These are phyloP conservation scores for Ilyonectria destructans DNA, from an alignment of 2,329 filamentous ascomycete genomes.

Conservation along the genomic window DNA sequence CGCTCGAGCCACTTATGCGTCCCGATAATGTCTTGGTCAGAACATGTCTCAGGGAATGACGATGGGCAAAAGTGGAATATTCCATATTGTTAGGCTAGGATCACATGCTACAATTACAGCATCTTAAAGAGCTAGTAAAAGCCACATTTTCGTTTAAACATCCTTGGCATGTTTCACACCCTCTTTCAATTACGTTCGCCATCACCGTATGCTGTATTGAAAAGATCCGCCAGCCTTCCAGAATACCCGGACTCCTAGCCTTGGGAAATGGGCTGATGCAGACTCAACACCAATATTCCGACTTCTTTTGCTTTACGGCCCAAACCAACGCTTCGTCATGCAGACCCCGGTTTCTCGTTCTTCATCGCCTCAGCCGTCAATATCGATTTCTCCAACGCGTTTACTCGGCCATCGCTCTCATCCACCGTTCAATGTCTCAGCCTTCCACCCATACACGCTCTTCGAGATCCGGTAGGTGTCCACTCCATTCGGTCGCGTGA, in stretches of 20 bases:
- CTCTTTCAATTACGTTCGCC: neutral
- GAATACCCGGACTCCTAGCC: too few relatives aligned
- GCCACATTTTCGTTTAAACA: neutral
- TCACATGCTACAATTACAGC: neutral
- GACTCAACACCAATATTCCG: neutral
- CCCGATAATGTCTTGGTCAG: neutral
- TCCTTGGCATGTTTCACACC: neutral
- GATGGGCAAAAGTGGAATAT: neutral
- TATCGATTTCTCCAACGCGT: neutral
- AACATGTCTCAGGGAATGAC: neutral
- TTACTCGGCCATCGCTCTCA: neutral
- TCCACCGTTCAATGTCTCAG: neutral
- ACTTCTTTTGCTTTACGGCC: neutral
- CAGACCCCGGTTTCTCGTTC: neutral
- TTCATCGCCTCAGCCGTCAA: neutral
- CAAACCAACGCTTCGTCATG: neutral
- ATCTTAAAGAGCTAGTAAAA: neutral
- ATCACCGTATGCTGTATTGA: neutral
- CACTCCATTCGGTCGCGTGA: neutral
- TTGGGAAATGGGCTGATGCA: neutral
- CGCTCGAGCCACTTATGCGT: neutral
- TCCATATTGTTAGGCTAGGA: neutral
- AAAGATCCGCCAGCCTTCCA: neutral
- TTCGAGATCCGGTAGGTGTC: neutral
- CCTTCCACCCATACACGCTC: neutral